Conservation (phyloP, 768 basidiomycete species). For the Crepidotus variabilis region DNA sequence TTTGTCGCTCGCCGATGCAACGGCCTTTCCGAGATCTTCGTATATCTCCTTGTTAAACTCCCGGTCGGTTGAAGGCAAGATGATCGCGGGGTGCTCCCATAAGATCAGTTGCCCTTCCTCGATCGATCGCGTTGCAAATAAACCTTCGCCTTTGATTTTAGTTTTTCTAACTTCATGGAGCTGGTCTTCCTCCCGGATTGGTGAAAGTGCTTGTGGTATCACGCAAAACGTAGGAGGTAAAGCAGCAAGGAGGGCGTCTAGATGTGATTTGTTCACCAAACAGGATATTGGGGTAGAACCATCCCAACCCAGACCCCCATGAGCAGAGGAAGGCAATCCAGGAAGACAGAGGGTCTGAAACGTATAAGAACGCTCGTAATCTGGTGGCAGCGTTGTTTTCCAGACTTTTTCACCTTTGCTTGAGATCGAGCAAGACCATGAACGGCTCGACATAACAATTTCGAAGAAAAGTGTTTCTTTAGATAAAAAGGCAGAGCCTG, state of each 20-base stretch:
- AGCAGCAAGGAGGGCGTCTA: not conserved
- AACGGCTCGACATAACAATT: not conserved
- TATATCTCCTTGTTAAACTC: constrained; percentile 27
- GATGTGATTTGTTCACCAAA: not conserved
- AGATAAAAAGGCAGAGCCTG: not conserved
- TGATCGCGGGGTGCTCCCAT: constrained; percentile 36
- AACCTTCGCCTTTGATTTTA: constrained; percentile 28
- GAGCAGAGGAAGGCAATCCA: constrained; percentile 1
- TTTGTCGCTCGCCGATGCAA: constrained; percentile 14
- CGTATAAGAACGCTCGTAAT: not conserved
- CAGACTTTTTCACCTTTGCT: not conserved
- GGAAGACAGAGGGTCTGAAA: not conserved
- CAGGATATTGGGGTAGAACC: not conserved
- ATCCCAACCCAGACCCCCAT: not conserved
- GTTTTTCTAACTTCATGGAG: constrained; percentile 19
- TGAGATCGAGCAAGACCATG: not conserved
- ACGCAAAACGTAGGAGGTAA: not conserved
- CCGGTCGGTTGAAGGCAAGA: constrained; percentile 28
- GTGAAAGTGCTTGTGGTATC: not conserved
- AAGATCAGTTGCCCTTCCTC: constrained; percentile 29
- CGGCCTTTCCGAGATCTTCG: too few species aligned
- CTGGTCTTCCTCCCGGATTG: not conserved
- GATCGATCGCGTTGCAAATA: constrained; percentile 32
- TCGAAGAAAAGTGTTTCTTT: not conserved
- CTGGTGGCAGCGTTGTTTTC: not conserved